Evolutionary conservation across 2,329 filamentous ascomycete genomes (phyloP), one percentile per base, ranked within the genome.

Genomic region (Alternaria infectoria): DNA sequence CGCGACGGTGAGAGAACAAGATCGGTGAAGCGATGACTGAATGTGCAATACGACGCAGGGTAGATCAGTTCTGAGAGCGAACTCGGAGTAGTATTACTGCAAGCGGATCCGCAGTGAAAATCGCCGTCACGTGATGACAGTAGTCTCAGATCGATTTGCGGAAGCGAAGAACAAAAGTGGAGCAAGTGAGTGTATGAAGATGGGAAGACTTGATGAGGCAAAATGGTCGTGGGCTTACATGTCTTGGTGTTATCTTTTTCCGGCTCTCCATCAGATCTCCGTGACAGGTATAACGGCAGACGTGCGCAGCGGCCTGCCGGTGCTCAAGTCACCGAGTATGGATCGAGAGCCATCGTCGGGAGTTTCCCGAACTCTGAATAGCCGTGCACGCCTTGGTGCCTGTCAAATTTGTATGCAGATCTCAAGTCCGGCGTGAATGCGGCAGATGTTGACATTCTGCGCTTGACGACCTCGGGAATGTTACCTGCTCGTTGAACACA

Each of bases 201-300:
- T 10, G 15, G 3, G 25, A n/a, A 23, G 10, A 26, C 1, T 5
- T 21, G 28, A 36, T 3, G 15, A 43, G 19, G 11, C 12, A 28
- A 23, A 10, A 3, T 26, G 21, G 11, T 4, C 23, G 21, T 43
- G 21, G 17, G 32, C 45, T 32, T 44, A 26, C 45, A 57, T 26
- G 45, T 0, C 17, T 36, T 21, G 25, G 17, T 36, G 5, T 56
- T 62, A 36, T 28, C 25, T 26, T 30, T 25, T 62, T 44, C 47
- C 62, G 62, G 62, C 54, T 65, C 62, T 65, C 62, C 62, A 61
- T 60, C 21, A 17, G 40, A 51, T 54, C 54, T 65, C 62, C 62
- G 62, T 36, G 58, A 11, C 15, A n/a, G 44, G 32, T 30, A n/a
- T 21, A 46, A 51, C 54, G 21, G 25, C 50, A 26, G 30, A 19